Evolutionary conservation across 768 basidiomycete genomes (phyloP).

Genomic region (Tricholoma furcatifolium): DNA sequence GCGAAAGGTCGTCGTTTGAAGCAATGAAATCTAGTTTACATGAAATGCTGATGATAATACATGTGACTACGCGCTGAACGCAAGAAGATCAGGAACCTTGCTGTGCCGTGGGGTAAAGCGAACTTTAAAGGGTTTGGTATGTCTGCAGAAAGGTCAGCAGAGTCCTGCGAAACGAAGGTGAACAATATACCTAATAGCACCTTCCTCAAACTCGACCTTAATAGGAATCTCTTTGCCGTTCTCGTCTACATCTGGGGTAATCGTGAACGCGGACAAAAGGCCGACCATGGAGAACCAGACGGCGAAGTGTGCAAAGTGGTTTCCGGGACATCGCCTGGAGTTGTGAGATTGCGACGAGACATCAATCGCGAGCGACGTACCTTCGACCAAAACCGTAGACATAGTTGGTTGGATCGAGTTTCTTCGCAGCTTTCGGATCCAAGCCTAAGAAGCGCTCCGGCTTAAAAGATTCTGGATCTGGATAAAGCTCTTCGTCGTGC

Average conservation of each 20-base stretch:
- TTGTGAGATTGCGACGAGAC: neutral
- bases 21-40: too few species aligned
- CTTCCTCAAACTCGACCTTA: conserved; percentile 14
- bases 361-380: neutral
- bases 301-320: conserved; percentile 17
- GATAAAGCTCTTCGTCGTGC: conserved; percentile 14
- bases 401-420: conserved; percentile 14
- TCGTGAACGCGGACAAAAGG: conserved; percentile 12
- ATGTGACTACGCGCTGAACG: neutral
- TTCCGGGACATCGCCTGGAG: conserved; percentile 16
- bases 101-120: conserved; percentile 13
- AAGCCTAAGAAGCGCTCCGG: conserved; percentile 14
- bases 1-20: too few species aligned
- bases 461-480: conserved; percentile 9
- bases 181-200: conserved; percentile 13
- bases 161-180: neutral
- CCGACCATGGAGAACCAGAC: conserved; percentile 18
- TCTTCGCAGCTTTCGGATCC: conserved; percentile 11
- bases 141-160: conserved; percentile 7
- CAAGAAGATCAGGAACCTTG: conserved; percentile 12
- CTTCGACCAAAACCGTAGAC: conserved; percentile 17
- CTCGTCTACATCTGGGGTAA: conserved; percentile 16
- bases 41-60: too few species aligned
- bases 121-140: conserved; percentile 13
- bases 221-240: conserved; percentile 16